A percentile compares a stretch with the other conserved stretches of the same genome.
Conservation (phyloP, 257 asterid species). For the Solanum piurae region DNA sequence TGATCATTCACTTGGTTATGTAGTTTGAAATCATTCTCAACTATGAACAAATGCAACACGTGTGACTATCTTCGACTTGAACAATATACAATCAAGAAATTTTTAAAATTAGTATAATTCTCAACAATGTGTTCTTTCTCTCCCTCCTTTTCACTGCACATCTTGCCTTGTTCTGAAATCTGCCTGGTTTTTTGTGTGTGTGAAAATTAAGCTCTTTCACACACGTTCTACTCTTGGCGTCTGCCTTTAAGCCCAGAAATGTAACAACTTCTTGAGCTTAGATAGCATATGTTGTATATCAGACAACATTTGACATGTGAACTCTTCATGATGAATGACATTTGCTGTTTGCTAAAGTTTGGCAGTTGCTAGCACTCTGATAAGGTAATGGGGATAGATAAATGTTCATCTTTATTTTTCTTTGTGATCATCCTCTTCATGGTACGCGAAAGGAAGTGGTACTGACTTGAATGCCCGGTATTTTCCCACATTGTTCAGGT, state of each 20-base stretch:
- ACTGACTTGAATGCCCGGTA: conserved; percentile 78
- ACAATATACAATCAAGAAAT: not conserved
- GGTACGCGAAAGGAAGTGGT: conserved; percentile 67
- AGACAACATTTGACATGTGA: not conserved
- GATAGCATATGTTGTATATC: not conserved
- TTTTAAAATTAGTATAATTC: not conserved
- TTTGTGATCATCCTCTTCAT: conserved; percentile 10
- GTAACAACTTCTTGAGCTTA: not conserved
- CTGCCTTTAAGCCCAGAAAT: not conserved
- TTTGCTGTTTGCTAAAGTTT: not conserved
- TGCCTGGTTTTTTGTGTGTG: not conserved
- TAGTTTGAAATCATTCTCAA: not conserved
- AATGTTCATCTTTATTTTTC: not conserved
- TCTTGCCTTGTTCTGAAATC: not conserved
- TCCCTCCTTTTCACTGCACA: not conserved
- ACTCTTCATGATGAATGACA: not conserved
- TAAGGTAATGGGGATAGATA: not conserved
- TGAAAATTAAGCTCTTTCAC: too few species aligned
- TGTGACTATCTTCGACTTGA: not conserved
- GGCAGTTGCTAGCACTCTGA: not conserved
- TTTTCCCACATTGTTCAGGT: conserved; percentile 67
- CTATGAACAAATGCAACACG: not conserved
- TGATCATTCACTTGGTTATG: not conserved
- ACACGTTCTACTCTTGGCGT: not conserved
- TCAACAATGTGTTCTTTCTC: not conserved